Evolutionary conservation across 2,329 filamentous ascomycete genomes (phyloP), one percentile per base, ranked within the genome.

Genomic region (Coleophoma cylindrospora): DNA sequence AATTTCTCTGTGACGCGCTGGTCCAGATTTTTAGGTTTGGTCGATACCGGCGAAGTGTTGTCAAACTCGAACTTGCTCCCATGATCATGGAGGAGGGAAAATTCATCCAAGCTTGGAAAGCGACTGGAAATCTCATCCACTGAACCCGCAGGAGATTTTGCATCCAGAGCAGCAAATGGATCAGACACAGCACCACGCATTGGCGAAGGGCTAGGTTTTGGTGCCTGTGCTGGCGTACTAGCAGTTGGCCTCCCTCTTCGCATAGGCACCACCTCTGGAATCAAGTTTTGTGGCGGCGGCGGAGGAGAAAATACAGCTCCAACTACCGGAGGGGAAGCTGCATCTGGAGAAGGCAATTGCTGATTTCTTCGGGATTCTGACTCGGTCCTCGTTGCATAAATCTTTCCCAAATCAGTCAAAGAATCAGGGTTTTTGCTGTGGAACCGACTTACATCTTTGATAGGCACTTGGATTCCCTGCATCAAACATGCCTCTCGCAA

Each of bases 211-310:
- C 73, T 86, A 48, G 79, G 80, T 62, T 81, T 84, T 51, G 56
- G 37, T 73, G 67, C 59, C 61, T 73, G 57, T 45, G 69, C 64
- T 50, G 74, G 73, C 21, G 70, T 66, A 51, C 75, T 73, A 60
- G 75, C 77, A 4, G 76, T 75, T 5, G 91, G 87, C 54, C 90
- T 78, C 4, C 94, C 94, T 70, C 94, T 81, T 53, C 94, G 82
- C 94, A 97, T 97, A 1, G 92, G 94, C 36, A 88, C 84, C 54
- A 99, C 90, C 21, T 96, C 90, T 9, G 94, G 94, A 49, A 97
- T 84, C 9, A 78, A 74, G 58, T 86, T 81, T 48, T 87, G 81
- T 57, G 87, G 80, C 50, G 87, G 81, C 22, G 82, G 72, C 2
- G 86, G 83, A n/a, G 87, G 83, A 6, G 89, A 82, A 61, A 92